A percentile compares a stretch with the other conserved stretches of the same genome.
phyloP scores from a whole-genome alignment of 2,329 filamentous ascomycete genomes.

The Verticillium klebahnii region DNA sequence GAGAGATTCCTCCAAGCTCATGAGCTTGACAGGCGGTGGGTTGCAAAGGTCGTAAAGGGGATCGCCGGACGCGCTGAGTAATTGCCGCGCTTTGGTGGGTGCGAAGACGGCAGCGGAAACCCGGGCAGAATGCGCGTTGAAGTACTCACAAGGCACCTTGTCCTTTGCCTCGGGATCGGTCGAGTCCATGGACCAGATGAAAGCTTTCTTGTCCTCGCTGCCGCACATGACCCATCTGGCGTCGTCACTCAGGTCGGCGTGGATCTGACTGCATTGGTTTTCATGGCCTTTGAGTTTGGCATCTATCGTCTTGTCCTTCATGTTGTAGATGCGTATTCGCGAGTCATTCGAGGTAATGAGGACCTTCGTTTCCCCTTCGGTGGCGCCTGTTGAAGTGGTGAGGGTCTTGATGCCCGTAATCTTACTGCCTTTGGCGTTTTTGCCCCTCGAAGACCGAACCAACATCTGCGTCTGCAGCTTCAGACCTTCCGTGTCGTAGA shows the following conservation, averaged over 20 bases:
- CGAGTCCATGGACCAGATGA: slow-evolving; percentile 75
- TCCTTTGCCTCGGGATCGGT: slow-evolving; percentile 64
- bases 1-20: slow-evolving; percentile 62
- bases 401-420: slow-evolving; percentile 90
- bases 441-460: slow-evolving; percentile 86
- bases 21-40: slow-evolving; percentile 79
- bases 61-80: slow-evolving; percentile 78
- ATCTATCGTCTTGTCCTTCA: slow-evolving; percentile 79
- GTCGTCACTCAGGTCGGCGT: slow-evolving; percentile 84
- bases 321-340: slow-evolving; percentile 81
- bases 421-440: slow-evolving; percentile 94
- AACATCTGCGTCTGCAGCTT: slow-evolving; percentile 83
- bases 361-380: slow-evolving; percentile 68
- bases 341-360: slow-evolving; percentile 95
- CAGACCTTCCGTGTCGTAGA: slow-evolving; percentile 89
- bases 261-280: slow-evolving; percentile 86
- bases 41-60: slow-evolving; percentile 97
- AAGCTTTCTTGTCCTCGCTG: slow-evolving; percentile 85
- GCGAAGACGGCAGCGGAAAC: slow-evolving; percentile 89
- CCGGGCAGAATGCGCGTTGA: slow-evolving; percentile 84
- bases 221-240: slow-evolving; percentile 84
- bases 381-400: slow-evolving; percentile 37
- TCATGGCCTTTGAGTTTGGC: slow-evolving; percentile 89
- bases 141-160: slow-evolving; percentile 79
- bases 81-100: slow-evolving; percentile 69